Evolutionary conservation across 495 filamentous ascomycete species (phyloP).

Genomic region (Ramalina intermedia): DNA sequence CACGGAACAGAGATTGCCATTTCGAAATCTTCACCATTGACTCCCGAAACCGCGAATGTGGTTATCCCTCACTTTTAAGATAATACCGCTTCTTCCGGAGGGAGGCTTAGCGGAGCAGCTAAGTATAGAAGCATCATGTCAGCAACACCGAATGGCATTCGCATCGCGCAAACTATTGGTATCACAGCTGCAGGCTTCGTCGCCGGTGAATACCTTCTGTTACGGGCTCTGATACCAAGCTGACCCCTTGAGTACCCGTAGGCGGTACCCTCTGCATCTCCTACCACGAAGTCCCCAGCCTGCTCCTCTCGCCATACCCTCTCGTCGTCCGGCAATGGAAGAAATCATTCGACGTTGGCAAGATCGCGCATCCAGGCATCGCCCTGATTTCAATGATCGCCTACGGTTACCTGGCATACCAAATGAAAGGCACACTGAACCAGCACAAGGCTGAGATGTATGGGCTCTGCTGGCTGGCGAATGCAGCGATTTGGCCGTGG

Average conservation of each 20-base stretch:
- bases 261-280: slow-evolving; percentile 30
- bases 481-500: slow-evolving; percentile 34
- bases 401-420: slow-evolving; percentile 33
- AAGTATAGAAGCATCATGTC: too few species aligned
- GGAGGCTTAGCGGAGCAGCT: too few species aligned
- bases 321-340: slow-evolving; percentile 39
- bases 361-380: slow-evolving; percentile 19
- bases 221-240: not conserved
- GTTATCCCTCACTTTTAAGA: too few species aligned
- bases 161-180: slow-evolving; percentile 30
- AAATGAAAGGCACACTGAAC: slow-evolving; percentile 9
- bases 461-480: slow-evolving; percentile 25
- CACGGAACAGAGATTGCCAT: too few species aligned
- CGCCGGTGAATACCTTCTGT: slow-evolving; percentile 13
- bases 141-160: slow-evolving; percentile 19
- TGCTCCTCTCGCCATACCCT: slow-evolving; percentile 37
- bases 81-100: too few species aligned
- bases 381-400: slow-evolving; percentile 18
- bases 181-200: slow-evolving; percentile 31
- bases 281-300: slow-evolving; percentile 29
- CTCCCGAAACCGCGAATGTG: too few species aligned
- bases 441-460: slow-evolving; percentile 22
- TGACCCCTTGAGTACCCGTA: not conserved
- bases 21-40: too few species aligned
- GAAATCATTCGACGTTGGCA: slow-evolving; percentile 21